Evolutionary conservation across 1,139 yeast species (phyloP), one percentile per base, ranked within the genome.

Genomic region (Scheffersomyces segobiensis): DNA sequence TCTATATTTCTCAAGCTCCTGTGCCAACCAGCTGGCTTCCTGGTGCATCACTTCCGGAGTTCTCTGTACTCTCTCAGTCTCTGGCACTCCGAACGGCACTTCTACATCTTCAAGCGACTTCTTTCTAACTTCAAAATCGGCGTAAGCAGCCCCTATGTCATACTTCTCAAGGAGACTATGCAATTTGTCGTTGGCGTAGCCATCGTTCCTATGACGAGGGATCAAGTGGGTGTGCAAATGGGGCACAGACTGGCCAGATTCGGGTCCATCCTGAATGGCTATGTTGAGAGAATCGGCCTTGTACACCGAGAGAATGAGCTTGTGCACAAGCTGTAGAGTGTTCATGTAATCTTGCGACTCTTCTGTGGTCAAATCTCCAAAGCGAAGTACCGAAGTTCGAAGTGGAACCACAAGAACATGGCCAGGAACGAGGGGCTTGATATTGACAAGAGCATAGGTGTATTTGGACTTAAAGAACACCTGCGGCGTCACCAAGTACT

Each of bases 261-360:
- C 92, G 0, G 95, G 91, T 0, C 99, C 99, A 71, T 95, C 99
- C 70, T 95, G 99, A 59, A 95, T 91, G 18, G 98, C 93, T 42
- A 95, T 83, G 69, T 95, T 95, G 60, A 92, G 72, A 0, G 97
- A 79, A 65, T 93, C 96, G 0, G 97, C 96, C 52, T 86, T 80
- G 71, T 88, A 93, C 18, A 81, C 76, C 59, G 79, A 69, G 62
- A 82, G 86, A 39, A 95, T 87, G 63, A 91, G 89, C 58, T 76
- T 74, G 61, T 92, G 87, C 0, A 95, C 80, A 55, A 82, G 69
- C 64, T 91, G 97, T n/a, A 95, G 78, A 0, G 97, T 85, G 50
- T 75, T 73, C 82, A 92, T 92, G 69, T 88, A 91, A 70, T 95
- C 99, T 3, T 77, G 71, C 6, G 89, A 84, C 75, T 95, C 98